Evolutionary conservation across 169 alveolate species (phyloP), one percentile per base, ranked within the genome.

Genomic region (Babesia ovis): DNA sequence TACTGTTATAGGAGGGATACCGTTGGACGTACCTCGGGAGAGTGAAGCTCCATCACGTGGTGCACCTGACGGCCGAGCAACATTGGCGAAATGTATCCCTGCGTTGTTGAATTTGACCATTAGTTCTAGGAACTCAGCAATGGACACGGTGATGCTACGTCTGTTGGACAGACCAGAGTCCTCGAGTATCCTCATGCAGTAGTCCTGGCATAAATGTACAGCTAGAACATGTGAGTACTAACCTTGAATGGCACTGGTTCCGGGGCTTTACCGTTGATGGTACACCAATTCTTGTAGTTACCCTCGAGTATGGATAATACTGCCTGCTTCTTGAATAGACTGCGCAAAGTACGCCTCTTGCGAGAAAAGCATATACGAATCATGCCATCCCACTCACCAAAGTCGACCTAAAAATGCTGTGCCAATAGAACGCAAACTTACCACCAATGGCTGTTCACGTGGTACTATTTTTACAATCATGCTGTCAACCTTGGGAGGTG

Each of bases 401-500:
- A 97, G 81, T 96, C 97, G 37, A 95, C 90, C 84, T 91, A 68
- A 56, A 66, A 25, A 57, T 53, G 12, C n/a, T 59, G 31, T 20
- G 43, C 61, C 22, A 20, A 11, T 31, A 9, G 20, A 20, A 50
- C 2, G 3, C 0, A 0, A 27, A 69, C 85, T 16, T 37, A 94
- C 95, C 68, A 91, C 91, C 25, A 97, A 95, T 34, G 94, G 92
- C 55, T 95, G 97, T 48, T 90, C 91, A 53, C 95, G 90, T 4
- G 99, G 99, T 55, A 94, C 97, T 61, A 98, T 94, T 77, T 98
- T 95, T 31, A 98, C 98, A 27, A 98, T 97, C 89, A 98, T 94
- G 59, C 98, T 93, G 85, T 98, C 99, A 0, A 98, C 99, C 90
- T 98, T 97, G 32, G 99, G 99, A 45, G 99, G 99, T 16, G 99